Evolutionary conservation across 768 basidiomycete genomes (phyloP).

Genomic region (Artomyces pyxidatus): DNA sequence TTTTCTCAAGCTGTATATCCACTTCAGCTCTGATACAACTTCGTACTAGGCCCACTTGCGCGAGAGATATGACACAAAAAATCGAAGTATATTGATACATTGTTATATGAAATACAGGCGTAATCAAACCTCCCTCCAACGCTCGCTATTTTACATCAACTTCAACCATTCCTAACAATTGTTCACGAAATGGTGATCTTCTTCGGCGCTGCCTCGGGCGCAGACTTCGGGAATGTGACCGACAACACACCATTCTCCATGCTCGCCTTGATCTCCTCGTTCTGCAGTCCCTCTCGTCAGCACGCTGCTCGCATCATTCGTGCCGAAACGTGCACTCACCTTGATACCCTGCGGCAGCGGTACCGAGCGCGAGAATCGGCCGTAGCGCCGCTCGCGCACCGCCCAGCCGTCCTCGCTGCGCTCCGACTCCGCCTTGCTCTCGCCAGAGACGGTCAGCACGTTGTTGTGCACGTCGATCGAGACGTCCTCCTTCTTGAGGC

Average conservation of each 20-base stretch:
- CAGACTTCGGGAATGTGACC: slow-evolving; percentile 21
- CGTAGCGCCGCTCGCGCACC: slow-evolving; percentile 25
- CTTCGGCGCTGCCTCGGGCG: slow-evolving; percentile 2
- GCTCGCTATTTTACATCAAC: too few relatives aligned
- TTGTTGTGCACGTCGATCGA: slow-evolving; percentile 44
- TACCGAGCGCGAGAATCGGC: slow-evolving; percentile 22
- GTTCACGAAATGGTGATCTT: slow-evolving; percentile 7
- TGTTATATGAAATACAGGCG: too few relatives aligned
- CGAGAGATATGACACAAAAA: too few relatives aligned
- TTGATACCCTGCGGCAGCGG: slow-evolving; percentile 16
- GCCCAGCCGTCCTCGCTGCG: slow-evolving; percentile 28
- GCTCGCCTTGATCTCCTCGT: slow-evolving; percentile 22
- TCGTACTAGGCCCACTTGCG: too few relatives aligned
- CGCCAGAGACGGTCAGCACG: slow-evolving; percentile 43
- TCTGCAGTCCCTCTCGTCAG: slow-evolving; percentile 6
- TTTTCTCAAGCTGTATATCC: too few relatives aligned
- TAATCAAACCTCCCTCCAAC: too few relatives aligned
- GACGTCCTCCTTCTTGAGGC: slow-evolving; percentile 42
- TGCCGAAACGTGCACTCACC: slow-evolving; percentile 7
- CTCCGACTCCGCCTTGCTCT: slow-evolving; percentile 28
- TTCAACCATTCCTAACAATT: too few relatives aligned
- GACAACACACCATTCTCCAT: slow-evolving; percentile 24
- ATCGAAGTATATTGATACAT: too few relatives aligned
- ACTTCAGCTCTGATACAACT: too few relatives aligned
- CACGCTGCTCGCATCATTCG: neutral